Base-by-base conservation (phyloP, 2,329 filamentous ascomycete genomes). In the Talaromyces sp. region DNA sequence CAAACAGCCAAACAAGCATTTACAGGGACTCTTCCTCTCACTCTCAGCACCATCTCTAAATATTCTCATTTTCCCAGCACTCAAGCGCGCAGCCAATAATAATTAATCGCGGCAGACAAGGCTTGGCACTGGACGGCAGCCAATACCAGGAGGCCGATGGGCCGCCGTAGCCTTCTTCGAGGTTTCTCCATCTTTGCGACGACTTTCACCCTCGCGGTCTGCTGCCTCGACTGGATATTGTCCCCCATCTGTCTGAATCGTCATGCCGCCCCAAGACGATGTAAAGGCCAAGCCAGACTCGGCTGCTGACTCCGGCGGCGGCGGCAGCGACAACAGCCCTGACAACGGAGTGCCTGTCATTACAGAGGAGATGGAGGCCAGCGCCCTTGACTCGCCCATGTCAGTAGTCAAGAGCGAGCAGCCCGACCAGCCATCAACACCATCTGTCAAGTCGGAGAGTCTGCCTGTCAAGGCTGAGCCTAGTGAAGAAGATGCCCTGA, bases 201-300 rank as follows among this genome's bases (percentile, higher is more conserved):
- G 32, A 32, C 55, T 58, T 56, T 59, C 60, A 39, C 39, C 44
- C 42, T 62, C 39, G 47, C 25, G 55, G 44, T 61, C 39, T 47
- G 42, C 47, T 53, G 55, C 39, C 51, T 53, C 44, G 49, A 60
- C 27, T 25, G 39, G 30, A 60, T 42, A 47, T 58, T 53, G 47
- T 55, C 44, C 44, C 25, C 55, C 32, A 58, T 52, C 39, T 49
- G 73, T 72, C 70, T 70, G 68, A 71, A 70, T 75, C 73, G 74
- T 75, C 73, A 78, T 78, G 76, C 72, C 72, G 66, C 65, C 70
- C 68, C 73, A 76, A 75, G 75, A 73, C 71, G 68, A 72, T 68
- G 72, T 74, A 68, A 75, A 77, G 70, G 68, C 65, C 65, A 71
- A 72, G 64, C 64, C 71, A 66, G 71, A 72, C 66, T 67, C 68